Evolutionary conservation across 2,329 filamentous ascomycete species (phyloP), one percentile per base, ranked within the genome.

Genomic region (Epichloe typhina): DNA sequence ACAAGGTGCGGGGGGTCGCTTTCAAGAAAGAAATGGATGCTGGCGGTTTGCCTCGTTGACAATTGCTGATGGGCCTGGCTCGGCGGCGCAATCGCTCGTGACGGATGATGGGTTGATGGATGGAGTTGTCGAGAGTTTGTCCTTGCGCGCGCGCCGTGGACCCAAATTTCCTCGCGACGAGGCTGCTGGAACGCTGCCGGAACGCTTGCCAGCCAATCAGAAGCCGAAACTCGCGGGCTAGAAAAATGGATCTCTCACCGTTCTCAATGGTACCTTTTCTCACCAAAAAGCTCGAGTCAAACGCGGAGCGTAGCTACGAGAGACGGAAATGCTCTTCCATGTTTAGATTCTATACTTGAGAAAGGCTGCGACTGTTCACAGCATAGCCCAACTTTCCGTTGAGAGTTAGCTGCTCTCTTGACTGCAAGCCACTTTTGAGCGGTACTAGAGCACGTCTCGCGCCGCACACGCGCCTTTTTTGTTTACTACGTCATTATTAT

Each of bases 101-200:
- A 54, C 53, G 51, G 46, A 44, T 21, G 46, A 44, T 21, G 26
- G 36, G 36, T 39, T 39, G 49, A 54, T 48, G 47, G 42, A 38
- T 46, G 36, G 42, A 49, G 50, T 52, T 46, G 46, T 26, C 23
- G 3, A 26, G 7, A 33, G 46, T 47, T 45, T 37, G 50, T 49
- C 55, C 53, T 54, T 37, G 46, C 46, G 37, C 46, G 47, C 39
- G 56, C 55, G 56, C 55, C 60, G 57, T 58, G 57, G 59, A 58
- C 15, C 65, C 62, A 66, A 66, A 67, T 61, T 65, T 66, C 59
- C 50, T 66, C 65, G 66, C 64, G 64, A 66, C 64, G 55, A 66
- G 64, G 62, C 60, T 63, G 57, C 49, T 26, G 8, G 47, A 51
- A 47, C 11, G 19, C 60, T 63, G 57, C 49, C 23, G 8, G 47